Evolutionary conservation across 2,329 filamentous ascomycete genomes (phyloP), one percentile per base, ranked within the genome.

Genomic region (Cordyceps tenuipes): DNA sequence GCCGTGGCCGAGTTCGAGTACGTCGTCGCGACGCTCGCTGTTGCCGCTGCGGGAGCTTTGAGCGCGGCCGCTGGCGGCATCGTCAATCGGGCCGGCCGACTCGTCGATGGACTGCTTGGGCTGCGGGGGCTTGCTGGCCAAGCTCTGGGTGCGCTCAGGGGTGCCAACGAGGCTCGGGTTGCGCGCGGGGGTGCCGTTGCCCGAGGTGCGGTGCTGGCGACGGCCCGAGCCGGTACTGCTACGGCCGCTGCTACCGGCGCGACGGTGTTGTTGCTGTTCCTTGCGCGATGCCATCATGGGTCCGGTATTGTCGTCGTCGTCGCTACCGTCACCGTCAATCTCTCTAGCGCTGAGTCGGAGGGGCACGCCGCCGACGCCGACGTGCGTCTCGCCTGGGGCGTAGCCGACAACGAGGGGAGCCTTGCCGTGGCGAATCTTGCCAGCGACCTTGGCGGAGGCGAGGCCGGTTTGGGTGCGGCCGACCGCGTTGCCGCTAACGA

Each of bases 271-370:
- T 13, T 46, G 43, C 43, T 56, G 53, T 8, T 57, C 54, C 19
- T 79, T 74, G 80, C 67, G 62, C 77, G 79, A 17, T 21, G 76
- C 73, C 66, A 71, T 69, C 55, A 73, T 70, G 39, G 75, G 72
- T 17, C 73, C 71, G 3, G 29, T 48, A 13, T 58, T 49, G 47
- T 88, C 86, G 53, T 90, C 89, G 49, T 90, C 87, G 57, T 91
- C 89, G 69, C 87, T 90, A 67, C 92, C 90, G 65, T 87, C 91
- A 65, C 90, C 91, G 68, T 96, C 91, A 15, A 97, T 90, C 73
- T 99, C 94, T 55, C 90, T 95, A n/a, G 94, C 93, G 71, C 90
- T 96, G 63, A 99, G 79, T 48, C 94, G 87, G 74, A 97, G 85
- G 2, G 94, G 94, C 44, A 97, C 92, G 59, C 91, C 91, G 46